Evolutionary conservation across 2,329 filamentous ascomycete species (phyloP).

Genomic region (Trichoderma gracile): DNA sequence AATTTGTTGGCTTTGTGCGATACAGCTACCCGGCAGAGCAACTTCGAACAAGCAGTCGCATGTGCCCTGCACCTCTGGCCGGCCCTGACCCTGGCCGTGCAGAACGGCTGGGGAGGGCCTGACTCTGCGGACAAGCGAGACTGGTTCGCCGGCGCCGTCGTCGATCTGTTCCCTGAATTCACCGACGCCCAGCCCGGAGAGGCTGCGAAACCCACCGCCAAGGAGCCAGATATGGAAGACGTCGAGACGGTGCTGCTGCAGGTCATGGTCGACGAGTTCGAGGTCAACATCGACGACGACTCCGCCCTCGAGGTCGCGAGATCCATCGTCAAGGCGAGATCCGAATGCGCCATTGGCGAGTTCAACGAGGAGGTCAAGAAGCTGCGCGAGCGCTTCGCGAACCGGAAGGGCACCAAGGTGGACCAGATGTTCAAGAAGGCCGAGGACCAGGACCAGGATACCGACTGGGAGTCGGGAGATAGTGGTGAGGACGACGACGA

Average conservation of each 20-base stretch:
- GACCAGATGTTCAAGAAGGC: slow-evolving; percentile 56
- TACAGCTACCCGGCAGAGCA: slow-evolving; percentile 57
- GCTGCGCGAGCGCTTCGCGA: slow-evolving; percentile 64
- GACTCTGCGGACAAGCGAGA: slow-evolving; percentile 85
- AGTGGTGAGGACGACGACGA: slow-evolving; percentile 62
- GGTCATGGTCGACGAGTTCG: slow-evolving; percentile 94
- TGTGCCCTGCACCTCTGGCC: slow-evolving; percentile 86
- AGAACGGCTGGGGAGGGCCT: slow-evolving; percentile 84
- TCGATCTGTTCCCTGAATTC: slow-evolving; percentile 76
- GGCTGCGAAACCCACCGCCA: slow-evolving; percentile 34
- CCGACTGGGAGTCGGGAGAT: slow-evolving; percentile 62
- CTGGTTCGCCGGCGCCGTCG: slow-evolving; percentile 89
- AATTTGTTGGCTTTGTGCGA: slow-evolving; percentile 17
- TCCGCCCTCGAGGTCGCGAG: slow-evolving; percentile 73
- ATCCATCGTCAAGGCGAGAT: slow-evolving; percentile 68
- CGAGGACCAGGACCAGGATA: slow-evolving; percentile 58
- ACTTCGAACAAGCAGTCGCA: slow-evolving; percentile 85
- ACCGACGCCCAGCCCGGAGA: slow-evolving; percentile 39
- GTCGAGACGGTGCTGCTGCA: slow-evolving; percentile 83
- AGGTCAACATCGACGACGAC: slow-evolving; percentile 88
- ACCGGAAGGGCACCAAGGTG: slow-evolving; percentile 60
- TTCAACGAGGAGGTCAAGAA: slow-evolving; percentile 63
- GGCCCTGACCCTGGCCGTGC: slow-evolving; percentile 81
- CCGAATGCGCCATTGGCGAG: slow-evolving; percentile 64
- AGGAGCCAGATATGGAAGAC: slow-evolving; percentile 70